These are phyloP conservation scores for Rhododendron molle DNA, from an alignment of 148 eudicot species.

Conservation along the genomic window DNA sequence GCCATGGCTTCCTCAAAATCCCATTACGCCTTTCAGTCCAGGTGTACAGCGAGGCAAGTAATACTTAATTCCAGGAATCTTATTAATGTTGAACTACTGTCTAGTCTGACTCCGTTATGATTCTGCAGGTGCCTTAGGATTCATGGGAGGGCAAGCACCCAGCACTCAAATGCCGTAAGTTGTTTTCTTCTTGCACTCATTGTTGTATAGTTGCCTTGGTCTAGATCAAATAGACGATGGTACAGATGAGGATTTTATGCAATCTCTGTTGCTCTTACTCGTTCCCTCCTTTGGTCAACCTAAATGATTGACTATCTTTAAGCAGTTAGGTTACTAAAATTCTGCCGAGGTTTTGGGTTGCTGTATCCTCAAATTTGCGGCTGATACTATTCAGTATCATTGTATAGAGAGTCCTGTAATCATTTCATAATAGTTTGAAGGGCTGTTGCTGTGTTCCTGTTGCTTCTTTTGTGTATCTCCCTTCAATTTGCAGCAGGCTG, in stretches of 20 bases:
- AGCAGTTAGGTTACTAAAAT: neutral
- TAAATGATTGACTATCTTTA: neutral
- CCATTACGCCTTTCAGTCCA: constrained; percentile 32
- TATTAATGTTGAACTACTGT: neutral
- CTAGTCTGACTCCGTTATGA: constrained; percentile 11
- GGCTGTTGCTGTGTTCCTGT: neutral
- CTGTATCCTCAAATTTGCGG: neutral
- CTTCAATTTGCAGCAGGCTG: too few relatives aligned
- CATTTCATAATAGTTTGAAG: neutral
- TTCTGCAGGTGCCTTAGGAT: constrained; percentile 60
- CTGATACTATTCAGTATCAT: neutral
- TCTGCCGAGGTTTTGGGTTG: neutral
- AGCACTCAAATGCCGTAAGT: constrained; percentile 62
- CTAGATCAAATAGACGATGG: neutral
- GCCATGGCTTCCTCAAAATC: constrained; percentile 62
- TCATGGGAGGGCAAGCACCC: constrained; percentile 43
- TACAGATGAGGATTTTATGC: neutral
- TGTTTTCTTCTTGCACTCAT: constrained; percentile 14
- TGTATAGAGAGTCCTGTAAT: too few relatives aligned
- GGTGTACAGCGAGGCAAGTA: constrained; percentile 45
- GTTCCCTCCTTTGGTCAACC: neutral
- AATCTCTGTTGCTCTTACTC: neutral
- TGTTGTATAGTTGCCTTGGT: neutral
- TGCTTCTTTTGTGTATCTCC: neutral
- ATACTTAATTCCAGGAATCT: neutral